phyloP scores from a whole-genome alignment of 148 eudicot genomes.

The Rhododendron griersonianum region DNA sequence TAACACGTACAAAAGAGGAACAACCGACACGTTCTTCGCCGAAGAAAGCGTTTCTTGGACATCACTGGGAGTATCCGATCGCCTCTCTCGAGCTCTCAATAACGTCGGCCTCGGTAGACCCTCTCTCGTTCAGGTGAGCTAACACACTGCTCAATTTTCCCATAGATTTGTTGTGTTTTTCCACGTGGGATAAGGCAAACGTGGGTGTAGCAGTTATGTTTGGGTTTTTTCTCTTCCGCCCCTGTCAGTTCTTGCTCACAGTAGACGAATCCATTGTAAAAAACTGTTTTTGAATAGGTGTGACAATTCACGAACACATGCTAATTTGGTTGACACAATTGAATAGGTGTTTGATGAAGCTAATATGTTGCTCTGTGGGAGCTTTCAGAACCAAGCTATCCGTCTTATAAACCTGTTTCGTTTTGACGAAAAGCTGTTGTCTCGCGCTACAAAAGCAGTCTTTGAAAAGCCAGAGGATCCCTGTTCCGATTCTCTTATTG shows the following conservation, averaged over 20 bases:
- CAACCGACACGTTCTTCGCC: constrained; percentile 56
- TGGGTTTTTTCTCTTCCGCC: no score
- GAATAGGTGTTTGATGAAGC: constrained; percentile 96
- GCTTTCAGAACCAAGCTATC: constrained; percentile 84
- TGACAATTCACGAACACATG: not conserved
- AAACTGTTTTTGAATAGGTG: not conserved
- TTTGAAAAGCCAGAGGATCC: constrained; percentile 23
- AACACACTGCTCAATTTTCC: not conserved
- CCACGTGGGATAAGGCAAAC: no score
- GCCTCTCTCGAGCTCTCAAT: constrained; percentile 42
- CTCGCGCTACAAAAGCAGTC: constrained; percentile 31
- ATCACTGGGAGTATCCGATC: constrained; percentile 60
- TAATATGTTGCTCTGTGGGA: constrained; percentile 83
- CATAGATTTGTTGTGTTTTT: no score
- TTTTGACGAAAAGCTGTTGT: constrained; percentile 82
- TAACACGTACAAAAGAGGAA: constrained; percentile 2
- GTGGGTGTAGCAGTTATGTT: not conserved
- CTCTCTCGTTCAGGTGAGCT: constrained; percentile 68
- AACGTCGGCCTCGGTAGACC: constrained; percentile 55
- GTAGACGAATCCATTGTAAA: not conserved
- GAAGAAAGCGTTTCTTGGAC: constrained; percentile 70
- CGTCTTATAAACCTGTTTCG: constrained; percentile 90
- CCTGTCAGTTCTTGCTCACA: no score
- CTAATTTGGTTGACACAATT: constrained; percentile 10
- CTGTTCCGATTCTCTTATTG: constrained; percentile 22